Evolutionary conservation across 2,329 filamentous ascomycete species (phyloP).

Genomic region (Pseudocercospora fijiensis): DNA sequence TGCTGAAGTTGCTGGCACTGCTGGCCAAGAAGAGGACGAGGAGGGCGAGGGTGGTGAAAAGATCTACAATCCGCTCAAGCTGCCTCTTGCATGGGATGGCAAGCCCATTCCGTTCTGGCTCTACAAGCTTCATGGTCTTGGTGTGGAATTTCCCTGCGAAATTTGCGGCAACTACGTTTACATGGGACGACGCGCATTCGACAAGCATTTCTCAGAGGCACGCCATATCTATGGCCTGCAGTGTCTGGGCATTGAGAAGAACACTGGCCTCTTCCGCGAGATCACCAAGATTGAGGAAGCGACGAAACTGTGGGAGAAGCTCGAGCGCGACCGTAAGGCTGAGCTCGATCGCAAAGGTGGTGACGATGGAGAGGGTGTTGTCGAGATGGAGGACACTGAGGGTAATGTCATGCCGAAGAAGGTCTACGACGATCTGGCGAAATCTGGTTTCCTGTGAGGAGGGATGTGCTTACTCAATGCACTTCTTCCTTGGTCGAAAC

Average conservation of each 20-base stretch:
- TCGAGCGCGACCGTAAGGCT: constrained; percentile 80
- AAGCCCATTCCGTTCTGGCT: constrained; percentile 99
- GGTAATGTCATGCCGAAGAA: constrained; percentile 99
- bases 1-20: constrained; percentile 52
- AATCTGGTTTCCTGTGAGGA: constrained; percentile 77
- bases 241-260: constrained; percentile 89
- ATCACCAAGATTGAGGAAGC: constrained; percentile 93
- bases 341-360: constrained; percentile 63
- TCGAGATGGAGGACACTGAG: constrained; percentile 97
- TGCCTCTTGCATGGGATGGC: constrained; percentile 95
- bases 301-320: constrained; percentile 85
- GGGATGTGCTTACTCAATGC: neutral
- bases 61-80: constrained; percentile 94
- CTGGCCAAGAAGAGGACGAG: constrained; percentile 54
- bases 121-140: constrained; percentile 92
- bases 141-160: constrained; percentile 92
- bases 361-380: constrained; percentile 64
- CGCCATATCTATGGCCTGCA: constrained; percentile 91
- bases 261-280: constrained; percentile 78
- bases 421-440: constrained; percentile 92
- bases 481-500: neutral
- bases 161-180: constrained; percentile 99
- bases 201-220: constrained; percentile 97
- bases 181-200: constrained; percentile 92
- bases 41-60: constrained; percentile 71